These are phyloP conservation scores for Saccharomycopsis babjevae DNA, from an alignment of 805 yeast species.

Conservation along the genomic window DNA sequence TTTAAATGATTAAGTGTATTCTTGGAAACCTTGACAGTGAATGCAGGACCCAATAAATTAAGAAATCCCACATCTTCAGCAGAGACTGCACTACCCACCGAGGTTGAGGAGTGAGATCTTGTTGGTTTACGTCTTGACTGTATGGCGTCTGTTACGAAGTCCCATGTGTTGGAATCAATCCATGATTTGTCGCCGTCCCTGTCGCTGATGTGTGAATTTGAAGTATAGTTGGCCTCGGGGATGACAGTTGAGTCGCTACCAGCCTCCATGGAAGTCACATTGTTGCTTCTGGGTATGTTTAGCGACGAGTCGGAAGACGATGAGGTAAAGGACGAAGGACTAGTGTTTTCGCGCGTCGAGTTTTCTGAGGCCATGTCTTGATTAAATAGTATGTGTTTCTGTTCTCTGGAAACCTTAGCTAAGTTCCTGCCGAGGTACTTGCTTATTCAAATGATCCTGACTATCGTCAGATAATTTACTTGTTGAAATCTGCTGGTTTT, in stretches of 20 bases:
- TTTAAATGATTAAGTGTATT: conserved; percentile 18
- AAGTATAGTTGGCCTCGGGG: too few relatives aligned
- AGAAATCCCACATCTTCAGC: conserved; percentile 23
- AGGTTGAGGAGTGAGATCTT: conserved; percentile 8
- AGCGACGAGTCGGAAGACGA: neutral
- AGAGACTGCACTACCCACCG: conserved; percentile 14
- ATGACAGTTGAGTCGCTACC: neutral
- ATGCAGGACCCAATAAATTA: conserved; percentile 25
- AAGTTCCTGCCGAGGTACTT: too few relatives aligned
- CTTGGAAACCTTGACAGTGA: conserved; percentile 22
- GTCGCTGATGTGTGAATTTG: neutral
- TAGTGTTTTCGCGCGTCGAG: neutral
- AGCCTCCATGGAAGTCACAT: neutral
- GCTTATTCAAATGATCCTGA: too few relatives aligned
- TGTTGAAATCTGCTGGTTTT: too few relatives aligned
- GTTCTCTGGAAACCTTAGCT: too few relatives aligned
- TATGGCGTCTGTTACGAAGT: neutral
- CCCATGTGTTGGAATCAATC: conserved; percentile 7
- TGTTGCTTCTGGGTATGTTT: neutral
- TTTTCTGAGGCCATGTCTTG: neutral
- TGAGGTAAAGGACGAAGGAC: neutral
- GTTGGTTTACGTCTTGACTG: neutral
- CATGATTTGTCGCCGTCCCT: neutral
- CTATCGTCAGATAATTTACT: too few relatives aligned
- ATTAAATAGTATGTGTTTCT: too few relatives aligned